Conservation (phyloP, 2,329 filamentous ascomycete species). For the Amesomyces nigricolor region DNA sequence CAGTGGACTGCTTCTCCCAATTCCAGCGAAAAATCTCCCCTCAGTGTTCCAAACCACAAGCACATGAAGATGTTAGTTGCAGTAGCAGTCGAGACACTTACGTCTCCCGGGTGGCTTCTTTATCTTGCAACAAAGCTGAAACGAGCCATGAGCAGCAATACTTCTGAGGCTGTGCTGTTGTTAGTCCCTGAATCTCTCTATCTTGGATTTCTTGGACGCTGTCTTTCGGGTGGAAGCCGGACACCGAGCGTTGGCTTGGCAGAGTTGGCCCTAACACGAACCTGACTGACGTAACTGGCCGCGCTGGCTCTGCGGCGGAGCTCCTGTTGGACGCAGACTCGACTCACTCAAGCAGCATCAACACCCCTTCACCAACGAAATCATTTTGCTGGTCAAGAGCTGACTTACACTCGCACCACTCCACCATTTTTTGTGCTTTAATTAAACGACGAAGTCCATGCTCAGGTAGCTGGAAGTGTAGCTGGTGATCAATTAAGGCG, state of each 20-base stretch:
- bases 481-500: too few relatives aligned
- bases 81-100: too few relatives aligned
- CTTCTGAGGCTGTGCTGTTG: not conserved
- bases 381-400: not conserved
- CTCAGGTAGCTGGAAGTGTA: too few relatives aligned
- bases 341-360: constrained; percentile 2
- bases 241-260: too few relatives aligned
- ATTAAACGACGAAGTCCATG: too few relatives aligned
- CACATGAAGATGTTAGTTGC: not conserved
- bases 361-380: not conserved
- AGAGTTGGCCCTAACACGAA: not conserved
- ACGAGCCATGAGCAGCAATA: not conserved
- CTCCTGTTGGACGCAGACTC: constrained; percentile 13
- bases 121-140: not conserved
- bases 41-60: too few relatives aligned
- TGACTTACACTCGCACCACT: not conserved
- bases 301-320: constrained; percentile 24
- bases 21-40: too few relatives aligned
- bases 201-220: not conserved
- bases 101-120: too few relatives aligned
- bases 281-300: constrained; percentile 26
- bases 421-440: not conserved
- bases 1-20: too few relatives aligned
- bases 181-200: too few relatives aligned
- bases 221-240: not conserved